Evolutionary conservation across 768 basidiomycete genomes (phyloP), one percentile per base, ranked within the genome.

Genomic region (Tubosaeta sp.): DNA sequence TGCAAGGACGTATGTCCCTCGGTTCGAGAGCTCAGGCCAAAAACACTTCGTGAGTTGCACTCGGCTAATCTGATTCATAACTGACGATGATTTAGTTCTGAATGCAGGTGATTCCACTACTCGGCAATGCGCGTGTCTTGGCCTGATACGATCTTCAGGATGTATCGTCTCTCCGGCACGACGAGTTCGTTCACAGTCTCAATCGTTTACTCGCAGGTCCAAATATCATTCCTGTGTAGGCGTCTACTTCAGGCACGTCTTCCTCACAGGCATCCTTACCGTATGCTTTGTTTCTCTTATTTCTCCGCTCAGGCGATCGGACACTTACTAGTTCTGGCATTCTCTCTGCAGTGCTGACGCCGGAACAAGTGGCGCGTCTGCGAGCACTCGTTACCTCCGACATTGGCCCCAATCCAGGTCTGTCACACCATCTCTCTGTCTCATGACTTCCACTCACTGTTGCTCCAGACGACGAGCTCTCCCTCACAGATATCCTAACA

Each of bases 11-110:
- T 91, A 89, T 60, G 89, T 95, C 56, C 85, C 95, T 67, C 91
- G 89, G 71, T 95, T 97, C 74, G 85, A 87, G 0, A 92, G 89
- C 19, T 95, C 92, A 13, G 81, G 91, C 65, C 88, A 91, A 64
- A 82, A 84, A 56, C 88, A 94, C 68, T 95, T 97, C 68, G 93
- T 95, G 63, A 69, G 84, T 76, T 16, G 25, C n/a, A n/a, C 34
- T 34, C n/a, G n/a, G n/a, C n/a, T n/a, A n/a, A n/a, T n/a, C n/a
- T n/a, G n/a, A n/a, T n/a, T n/a, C n/a, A n/a, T n/a, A n/a, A n/a
- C n/a, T n/a, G n/a, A n/a, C n/a, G n/a, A n/a, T n/a, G n/a, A n/a
- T n/a, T n/a, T n/a, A n/a, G n/a, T n/a, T n/a, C n/a, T n/a, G n/a
- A n/a, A n/a, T n/a, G n/a, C n/a, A n/a, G n/a, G n/a, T n/a, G n/a